Evolutionary conservation across 2,329 filamentous ascomycete genomes (phyloP).

Genomic region (Exserohilum rostratum): DNA sequence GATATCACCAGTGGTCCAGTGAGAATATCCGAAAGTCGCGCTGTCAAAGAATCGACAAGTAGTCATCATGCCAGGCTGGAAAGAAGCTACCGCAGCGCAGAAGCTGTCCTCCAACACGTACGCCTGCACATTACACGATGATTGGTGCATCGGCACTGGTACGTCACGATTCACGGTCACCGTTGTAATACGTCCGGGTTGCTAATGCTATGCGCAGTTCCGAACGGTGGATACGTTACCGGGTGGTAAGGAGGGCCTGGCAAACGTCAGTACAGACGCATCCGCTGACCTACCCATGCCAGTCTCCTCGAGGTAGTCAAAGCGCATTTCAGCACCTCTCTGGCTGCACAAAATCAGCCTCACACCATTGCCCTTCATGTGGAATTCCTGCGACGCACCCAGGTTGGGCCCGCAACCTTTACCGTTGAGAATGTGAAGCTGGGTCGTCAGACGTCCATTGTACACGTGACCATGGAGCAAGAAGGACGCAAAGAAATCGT

Average conservation of each 20-base stretch:
- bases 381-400: slow-evolving; percentile 69
- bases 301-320: slow-evolving; percentile 64
- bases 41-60: neutral
- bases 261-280: neutral
- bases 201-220: slow-evolving; percentile 58
- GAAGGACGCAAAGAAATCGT: slow-evolving; percentile 65
- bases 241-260: slow-evolving; percentile 42
- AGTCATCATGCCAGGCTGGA: slow-evolving; percentile 49
- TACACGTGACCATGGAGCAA: slow-evolving; percentile 67
- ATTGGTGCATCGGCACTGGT: slow-evolving; percentile 72
- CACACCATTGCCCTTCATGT: slow-evolving; percentile 69
- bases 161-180: slow-evolving; percentile 19
- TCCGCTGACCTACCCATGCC: neutral
- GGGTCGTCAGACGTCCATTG: slow-evolving; percentile 66
- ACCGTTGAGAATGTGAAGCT: slow-evolving; percentile 68
- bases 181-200: neutral
- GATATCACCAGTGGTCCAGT: neutral
- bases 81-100: slow-evolving; percentile 57
- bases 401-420: slow-evolving; percentile 62
- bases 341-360: slow-evolving; percentile 64
- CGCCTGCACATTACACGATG: slow-evolving; percentile 59
- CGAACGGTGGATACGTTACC: slow-evolving; percentile 73
- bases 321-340: slow-evolving; percentile 64
- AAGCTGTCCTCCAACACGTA: slow-evolving; percentile 64
- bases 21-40: neutral